Conservation (phyloP, 2,329 filamentous ascomycete genomes). For the Madurella fahalii region DNA sequence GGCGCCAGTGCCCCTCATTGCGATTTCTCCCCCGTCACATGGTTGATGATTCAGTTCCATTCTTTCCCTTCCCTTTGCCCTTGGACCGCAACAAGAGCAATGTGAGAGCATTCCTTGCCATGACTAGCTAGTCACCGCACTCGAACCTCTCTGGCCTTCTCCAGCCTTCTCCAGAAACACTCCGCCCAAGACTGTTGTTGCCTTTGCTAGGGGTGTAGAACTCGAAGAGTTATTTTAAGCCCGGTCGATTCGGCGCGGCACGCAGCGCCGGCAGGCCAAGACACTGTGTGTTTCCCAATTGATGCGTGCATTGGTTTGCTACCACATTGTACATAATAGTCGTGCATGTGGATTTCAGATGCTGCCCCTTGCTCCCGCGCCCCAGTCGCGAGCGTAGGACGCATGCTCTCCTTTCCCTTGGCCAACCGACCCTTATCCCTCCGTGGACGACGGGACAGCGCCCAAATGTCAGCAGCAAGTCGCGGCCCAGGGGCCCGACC, state of each 20-base stretch:
- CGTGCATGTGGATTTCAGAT: neutral
- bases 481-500: neutral
- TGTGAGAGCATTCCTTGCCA: too few species aligned
- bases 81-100: too few species aligned
- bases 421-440: neutral
- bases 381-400: neutral
- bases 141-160: too few species aligned
- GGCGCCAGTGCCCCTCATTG: slow-evolving; percentile 6
- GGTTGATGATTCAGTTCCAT: neutral
- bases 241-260: too few species aligned
- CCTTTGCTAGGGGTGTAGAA: too few species aligned
- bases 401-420: neutral
- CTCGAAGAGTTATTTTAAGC: too few species aligned
- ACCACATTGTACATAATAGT: neutral
- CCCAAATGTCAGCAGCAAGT: neutral
- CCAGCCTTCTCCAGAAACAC: too few species aligned
- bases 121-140: too few species aligned
- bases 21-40: slow-evolving; percentile 1
- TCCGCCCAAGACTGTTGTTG: too few species aligned
- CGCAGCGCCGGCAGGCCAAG: slow-evolving; percentile 2
- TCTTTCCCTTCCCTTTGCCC: too few species aligned
- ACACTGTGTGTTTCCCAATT: slow-evolving; percentile 5
- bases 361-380: neutral
- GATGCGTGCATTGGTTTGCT: slow-evolving; percentile 1
- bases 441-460: neutral